These are phyloP conservation scores for Euclidium syriacum DNA, from an alignment of 345 rosid genomes.

Conservation along the genomic window DNA sequence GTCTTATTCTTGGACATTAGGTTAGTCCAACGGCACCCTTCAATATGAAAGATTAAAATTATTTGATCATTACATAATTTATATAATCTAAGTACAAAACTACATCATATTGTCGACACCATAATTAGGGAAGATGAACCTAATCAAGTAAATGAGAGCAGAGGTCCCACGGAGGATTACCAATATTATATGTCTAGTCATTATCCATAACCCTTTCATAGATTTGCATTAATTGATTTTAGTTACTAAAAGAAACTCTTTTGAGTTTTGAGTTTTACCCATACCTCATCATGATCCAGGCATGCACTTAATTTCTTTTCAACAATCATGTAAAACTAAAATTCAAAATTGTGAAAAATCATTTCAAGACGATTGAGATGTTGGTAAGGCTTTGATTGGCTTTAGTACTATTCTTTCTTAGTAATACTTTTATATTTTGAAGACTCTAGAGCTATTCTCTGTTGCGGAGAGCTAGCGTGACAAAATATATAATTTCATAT, in stretches of 20 bases:
- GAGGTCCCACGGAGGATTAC: conserved; percentile 8
- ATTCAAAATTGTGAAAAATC: neutral
- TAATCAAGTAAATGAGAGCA: conserved; percentile 7
- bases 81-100: conserved; percentile 1
- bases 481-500: neutral
- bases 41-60: neutral
- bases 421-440: neutral
- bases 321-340: neutral
- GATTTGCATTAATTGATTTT: conserved; percentile 10
- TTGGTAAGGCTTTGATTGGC: conserved; percentile 8
- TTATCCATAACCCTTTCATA: conserved; percentile 15
- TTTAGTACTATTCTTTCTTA: neutral
- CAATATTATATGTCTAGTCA: neutral
- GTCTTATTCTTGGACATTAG: conserved; percentile 11
- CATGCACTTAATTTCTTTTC: neutral
- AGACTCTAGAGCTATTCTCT: neutral
- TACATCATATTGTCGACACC: conserved; percentile 3
- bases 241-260: neutral
- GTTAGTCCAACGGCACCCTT: conserved; percentile 18
- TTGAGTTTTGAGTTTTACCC: conserved; percentile 15
- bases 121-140: conserved; percentile 18
- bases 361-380: neutral
- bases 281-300: conserved; percentile 16
- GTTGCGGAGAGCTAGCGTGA: neutral
- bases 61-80: neutral